A percentile compares a stretch with the other conserved stretches of the same genome.
phyloP scores from a whole-genome alignment of 495 filamentous ascomycete genomes.

The Aspergillus ostianus region DNA sequence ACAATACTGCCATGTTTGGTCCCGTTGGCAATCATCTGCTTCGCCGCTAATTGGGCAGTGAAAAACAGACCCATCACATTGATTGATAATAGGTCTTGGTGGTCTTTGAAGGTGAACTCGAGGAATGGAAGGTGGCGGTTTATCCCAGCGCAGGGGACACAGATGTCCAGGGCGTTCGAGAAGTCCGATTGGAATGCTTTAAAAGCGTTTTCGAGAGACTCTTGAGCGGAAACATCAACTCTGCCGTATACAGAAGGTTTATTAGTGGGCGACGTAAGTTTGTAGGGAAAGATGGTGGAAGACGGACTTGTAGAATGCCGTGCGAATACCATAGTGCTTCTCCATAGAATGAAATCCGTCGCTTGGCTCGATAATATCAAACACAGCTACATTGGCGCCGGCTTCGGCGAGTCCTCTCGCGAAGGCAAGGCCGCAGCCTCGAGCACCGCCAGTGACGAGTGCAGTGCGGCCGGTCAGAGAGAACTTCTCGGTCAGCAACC shows the following conservation, averaged over 20 bases:
- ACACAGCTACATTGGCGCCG: constrained; percentile 75
- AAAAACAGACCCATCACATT: constrained; percentile 39
- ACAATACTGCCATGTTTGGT: constrained; percentile 47
- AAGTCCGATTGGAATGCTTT: constrained; percentile 40
- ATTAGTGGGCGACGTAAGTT: constrained; percentile 52
- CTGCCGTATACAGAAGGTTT: constrained; percentile 41
- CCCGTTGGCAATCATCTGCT: constrained; percentile 47
- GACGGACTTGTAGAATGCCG: constrained; percentile 50
- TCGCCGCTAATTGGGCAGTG: constrained; percentile 46
- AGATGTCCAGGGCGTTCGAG: constrained; percentile 39
- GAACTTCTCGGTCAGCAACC: constrained; percentile 27
- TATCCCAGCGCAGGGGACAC: constrained; percentile 41
- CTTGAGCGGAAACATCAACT: constrained; percentile 59
- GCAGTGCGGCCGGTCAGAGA: constrained; percentile 62
- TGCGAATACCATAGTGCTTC: constrained; percentile 32
- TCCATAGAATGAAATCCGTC: constrained; percentile 30
- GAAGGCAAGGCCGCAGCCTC: constrained; percentile 79
- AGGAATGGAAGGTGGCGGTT: constrained; percentile 38
- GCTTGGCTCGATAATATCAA: constrained; percentile 45
- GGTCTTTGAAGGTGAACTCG: constrained; percentile 42
- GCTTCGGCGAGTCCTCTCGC: constrained; percentile 78
- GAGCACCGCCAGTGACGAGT: constrained; percentile 75
- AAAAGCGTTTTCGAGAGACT: constrained; percentile 57
- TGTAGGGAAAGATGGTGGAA: constrained; percentile 47
- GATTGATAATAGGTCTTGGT: constrained; percentile 38